Conservation (phyloP, 495 filamentous ascomycete species). For the Tuber calosporum region DNA sequence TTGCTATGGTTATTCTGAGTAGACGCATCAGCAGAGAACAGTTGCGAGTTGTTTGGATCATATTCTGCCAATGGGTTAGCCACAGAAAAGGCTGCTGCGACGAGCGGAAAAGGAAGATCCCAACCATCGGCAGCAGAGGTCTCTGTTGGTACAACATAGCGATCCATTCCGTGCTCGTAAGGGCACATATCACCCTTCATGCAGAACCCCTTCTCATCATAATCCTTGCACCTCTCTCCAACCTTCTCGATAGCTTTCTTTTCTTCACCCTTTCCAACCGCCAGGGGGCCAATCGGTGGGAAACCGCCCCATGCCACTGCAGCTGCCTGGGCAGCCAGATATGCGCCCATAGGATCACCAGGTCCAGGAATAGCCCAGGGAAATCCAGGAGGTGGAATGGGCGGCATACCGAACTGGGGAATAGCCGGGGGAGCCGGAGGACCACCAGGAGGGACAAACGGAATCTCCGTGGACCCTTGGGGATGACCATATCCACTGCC, state of each 20-base stretch:
- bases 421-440: slow-evolving; percentile 39
- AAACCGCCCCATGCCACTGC: slow-evolving; percentile 56
- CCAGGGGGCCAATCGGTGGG: slow-evolving; percentile 46
- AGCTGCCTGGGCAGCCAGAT: slow-evolving; percentile 60
- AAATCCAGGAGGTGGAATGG: slow-evolving; percentile 44
- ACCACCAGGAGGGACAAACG: slow-evolving; percentile 31
- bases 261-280: slow-evolving; percentile 41
- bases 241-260: slow-evolving; percentile 45
- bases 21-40: slow-evolving; percentile 23
- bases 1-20: slow-evolving; percentile 13
- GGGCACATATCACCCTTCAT: slow-evolving; percentile 67
- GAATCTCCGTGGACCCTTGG: slow-evolving; percentile 21
- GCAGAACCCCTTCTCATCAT: slow-evolving; percentile 82
- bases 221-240: slow-evolving; percentile 68
- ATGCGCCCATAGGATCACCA: slow-evolving; percentile 61
- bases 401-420: slow-evolving; percentile 42
- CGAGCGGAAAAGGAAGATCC: slow-evolving; percentile 1
- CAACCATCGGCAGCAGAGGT: slow-evolving; percentile 42
- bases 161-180: slow-evolving; percentile 70
- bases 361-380: slow-evolving; percentile 49
- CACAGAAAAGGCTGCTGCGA: slow-evolving; percentile 12
- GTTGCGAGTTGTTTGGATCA: slow-evolving; percentile 55
- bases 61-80: slow-evolving; percentile 57
- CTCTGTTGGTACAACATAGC: slow-evolving; percentile 47
- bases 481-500: slow-evolving; percentile 15